Base-by-base conservation (phyloP, 2,329 filamentous ascomycete species). In the Fusarium bulbicola region DNA sequence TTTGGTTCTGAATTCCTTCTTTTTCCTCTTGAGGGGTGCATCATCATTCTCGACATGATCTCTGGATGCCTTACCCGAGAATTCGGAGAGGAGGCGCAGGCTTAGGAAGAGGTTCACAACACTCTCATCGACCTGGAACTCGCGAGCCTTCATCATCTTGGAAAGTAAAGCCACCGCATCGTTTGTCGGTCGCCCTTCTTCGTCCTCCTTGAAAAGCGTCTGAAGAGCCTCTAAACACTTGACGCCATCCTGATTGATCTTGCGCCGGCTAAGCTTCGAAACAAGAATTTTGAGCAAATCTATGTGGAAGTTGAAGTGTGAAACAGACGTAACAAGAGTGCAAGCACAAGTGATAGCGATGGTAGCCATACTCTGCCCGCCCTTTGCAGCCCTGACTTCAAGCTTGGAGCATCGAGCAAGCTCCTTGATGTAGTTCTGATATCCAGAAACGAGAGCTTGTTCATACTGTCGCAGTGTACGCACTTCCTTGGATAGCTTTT, bases 271-370 rank as follows among this genome's bases (percentile, higher is more conserved):
- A 40, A 99, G 86, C 81, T 96, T 96, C 75, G 91, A 91, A 28
- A 97, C 91, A 20, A 99, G 80, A 65, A 98, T 95, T 82, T 93
- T 94, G 69, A 99, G 84, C 59, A 99, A 85, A 59, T 99, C 95
- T 54, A 87, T 89, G 45, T 96, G 92, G 82, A 97, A 98, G 85
- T 99, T 99, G 89, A 99, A 99, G 84, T 99, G 97, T 7, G 96
- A 94, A 2, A 98, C 95, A 4, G 92, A 87, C 26, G 89, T 90
- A 45, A 98, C 83, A 21, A 99, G 87, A 36, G 89, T 92, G 82
- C 95, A 97, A 5, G 93, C 92, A 80, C 96, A 99, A 47, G 91
- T 92, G 64, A 97, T 92, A 7, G 96, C 95, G 32, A 97, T 88
- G 59, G 87, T 92, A 12, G 91, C 89, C 30, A 98, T 80, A 62